Conservation (phyloP, 768 basidiomycete species). For the Suillus paluster region DNA sequence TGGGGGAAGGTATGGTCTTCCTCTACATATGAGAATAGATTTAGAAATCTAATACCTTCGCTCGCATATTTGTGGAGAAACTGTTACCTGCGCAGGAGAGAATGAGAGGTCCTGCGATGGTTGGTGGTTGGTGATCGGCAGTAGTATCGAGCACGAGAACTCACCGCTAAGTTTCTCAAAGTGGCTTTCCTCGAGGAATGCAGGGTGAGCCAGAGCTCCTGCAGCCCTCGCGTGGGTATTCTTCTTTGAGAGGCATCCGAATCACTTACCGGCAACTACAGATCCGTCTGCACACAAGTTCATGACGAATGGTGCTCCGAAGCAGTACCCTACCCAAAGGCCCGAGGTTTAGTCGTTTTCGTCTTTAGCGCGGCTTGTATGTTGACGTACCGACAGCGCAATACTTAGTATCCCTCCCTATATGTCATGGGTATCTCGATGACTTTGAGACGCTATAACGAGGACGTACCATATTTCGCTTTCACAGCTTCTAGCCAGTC, state of each 20-base stretch:
- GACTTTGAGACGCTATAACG: not conserved
- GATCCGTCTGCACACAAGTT: slow-evolving; percentile 47
- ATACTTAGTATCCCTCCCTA: slow-evolving; percentile 36
- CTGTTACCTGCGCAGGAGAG: slow-evolving; percentile 28
- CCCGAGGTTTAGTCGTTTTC: too few relatives aligned
- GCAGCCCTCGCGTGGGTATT: not conserved
- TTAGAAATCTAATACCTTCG: too few relatives aligned
- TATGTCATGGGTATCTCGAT: slow-evolving; percentile 17
- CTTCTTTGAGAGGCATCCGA: slow-evolving; percentile 18
- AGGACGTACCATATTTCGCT: slow-evolving; percentile 45
- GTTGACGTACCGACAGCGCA: slow-evolving; percentile 44
- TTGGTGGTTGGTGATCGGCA: not conserved
- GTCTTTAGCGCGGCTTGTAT: not conserved
- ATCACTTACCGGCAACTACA: slow-evolving; percentile 47
- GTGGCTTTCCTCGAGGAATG: slow-evolving; percentile 53
- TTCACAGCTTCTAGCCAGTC: slow-evolving; percentile 58
- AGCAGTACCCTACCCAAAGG: slow-evolving; percentile 53
- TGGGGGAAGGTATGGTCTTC: slow-evolving; percentile 53
- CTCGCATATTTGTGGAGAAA: too few relatives aligned
- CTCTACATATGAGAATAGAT: slow-evolving; percentile 40
- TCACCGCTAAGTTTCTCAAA: slow-evolving; percentile 52
- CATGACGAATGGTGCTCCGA: slow-evolving; percentile 54
- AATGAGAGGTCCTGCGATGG: slow-evolving; percentile 21
- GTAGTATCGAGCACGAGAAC: slow-evolving; percentile 14
- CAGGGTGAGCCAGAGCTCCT: slow-evolving; percentile 59